Evolutionary conservation across 164 flowering plant genomes (phyloP), one percentile per base, ranked within the genome.

Genomic region (Brasenia schreberi): DNA sequence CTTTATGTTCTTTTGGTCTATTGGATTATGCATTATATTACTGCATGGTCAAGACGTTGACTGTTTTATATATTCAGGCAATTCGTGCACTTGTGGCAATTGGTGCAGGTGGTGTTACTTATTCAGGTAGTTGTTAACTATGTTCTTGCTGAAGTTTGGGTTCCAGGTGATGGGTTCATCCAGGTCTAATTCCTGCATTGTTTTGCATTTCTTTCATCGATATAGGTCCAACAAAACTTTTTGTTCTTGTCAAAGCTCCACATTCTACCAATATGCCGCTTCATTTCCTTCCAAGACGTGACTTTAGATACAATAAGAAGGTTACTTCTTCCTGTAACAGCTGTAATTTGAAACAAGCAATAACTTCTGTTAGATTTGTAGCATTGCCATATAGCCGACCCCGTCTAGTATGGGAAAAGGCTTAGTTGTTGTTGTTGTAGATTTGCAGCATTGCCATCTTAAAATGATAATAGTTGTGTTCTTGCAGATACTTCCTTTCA

Each of bases 211-310:
- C 49, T 65, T 45, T 66, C 53, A 64, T 64, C 43, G 7, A 73
- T 76, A 44, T 74, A 94, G 99, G 99, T 58, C 85, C 91, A 16
- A 71, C 77, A n/a, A 94, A 89, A 76, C 67, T 94, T 81, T 94
- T 91, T 81, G 75, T 94, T 62, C 73, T 94, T 78, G 87, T 88
- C 42, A 83, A 85, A 83, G 99, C 96, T 75, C 92, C 96, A 33
- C 69, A 84, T 70, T 79, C 88, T 60, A 70, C 88, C 66, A 88
- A 70, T 71, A 67, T 83, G 79, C 90, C 97, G 42, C 71, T 73
- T 66, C 96, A 91, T 85, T 94, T 94, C 79, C 96, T 94, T 73
- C 97, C 96, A 59, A 91, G 88, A 74, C 93, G 96, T n/a, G 99
- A 88, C 33, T 88, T 85, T 83, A 85, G 71, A 73, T 85, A 78